These are phyloP conservation scores for Ploettnerulaceae sp. DNA, from an alignment of 2,329 filamentous ascomycete species.

Conservation along the genomic window DNA sequence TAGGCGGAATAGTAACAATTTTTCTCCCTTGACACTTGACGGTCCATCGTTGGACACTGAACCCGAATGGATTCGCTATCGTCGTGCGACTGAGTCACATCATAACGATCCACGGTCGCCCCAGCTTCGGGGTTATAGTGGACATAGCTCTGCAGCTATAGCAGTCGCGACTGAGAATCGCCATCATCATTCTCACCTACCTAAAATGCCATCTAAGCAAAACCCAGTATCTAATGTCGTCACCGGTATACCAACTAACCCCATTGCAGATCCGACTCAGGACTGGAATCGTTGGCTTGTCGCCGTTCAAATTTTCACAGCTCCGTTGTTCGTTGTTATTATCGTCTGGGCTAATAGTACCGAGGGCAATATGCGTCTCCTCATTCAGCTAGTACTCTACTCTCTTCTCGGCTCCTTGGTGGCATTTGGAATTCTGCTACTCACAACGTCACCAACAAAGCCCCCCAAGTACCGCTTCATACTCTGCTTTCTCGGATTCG, in stretches of 20 bases:
- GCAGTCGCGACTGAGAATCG: conserved; percentile 30
- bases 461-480: conserved; percentile 71
- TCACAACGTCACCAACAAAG: conserved; percentile 61
- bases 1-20: conserved; percentile 19
- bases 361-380: conserved; percentile 49
- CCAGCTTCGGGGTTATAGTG: conserved; percentile 24
- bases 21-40: conserved; percentile 25
- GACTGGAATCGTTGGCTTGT: conserved; percentile 91
- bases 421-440: conserved; percentile 60
- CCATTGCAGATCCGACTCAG: conserved; percentile 10
- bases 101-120: conserved; percentile 19
- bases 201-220: conserved; percentile 14
- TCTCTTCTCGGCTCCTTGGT: conserved; percentile 66
- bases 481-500: conserved; percentile 84
- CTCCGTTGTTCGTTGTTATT: conserved; percentile 75
- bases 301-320: conserved; percentile 77
- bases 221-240: conserved; percentile 10
- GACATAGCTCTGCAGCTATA: conserved; percentile 34
- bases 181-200: conserved; percentile 25
- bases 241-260: conserved; percentile 6
- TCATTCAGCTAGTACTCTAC: conserved; percentile 55
- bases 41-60: conserved; percentile 36
- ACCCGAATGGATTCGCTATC: conserved; percentile 56
- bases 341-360: conserved; percentile 67
- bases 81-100: conserved; percentile 40